Conservation (phyloP, 441 rosid genomes). For the Corymbia calophylla region DNA sequence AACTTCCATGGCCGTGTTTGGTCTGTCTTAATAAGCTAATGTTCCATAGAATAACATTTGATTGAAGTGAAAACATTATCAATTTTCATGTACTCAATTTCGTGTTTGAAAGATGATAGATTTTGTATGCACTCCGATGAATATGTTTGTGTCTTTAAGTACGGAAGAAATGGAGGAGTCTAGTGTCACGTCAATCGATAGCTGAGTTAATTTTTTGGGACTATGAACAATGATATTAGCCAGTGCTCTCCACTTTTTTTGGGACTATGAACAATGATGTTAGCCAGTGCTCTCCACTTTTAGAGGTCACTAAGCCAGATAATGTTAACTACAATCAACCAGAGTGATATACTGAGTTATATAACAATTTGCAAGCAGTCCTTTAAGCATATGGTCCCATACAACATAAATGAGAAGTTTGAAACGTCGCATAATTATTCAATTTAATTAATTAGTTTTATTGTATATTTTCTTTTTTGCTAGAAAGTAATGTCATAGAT, state of each 20-base stretch:
- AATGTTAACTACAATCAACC: background rate
- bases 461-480: background rate
- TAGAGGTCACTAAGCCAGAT: background rate
- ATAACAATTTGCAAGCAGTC: accelerated
- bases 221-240: background rate
- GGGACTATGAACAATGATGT: too few relatives aligned
- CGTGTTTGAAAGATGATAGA: background rate
- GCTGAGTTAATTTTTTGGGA: background rate
- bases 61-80: background rate
- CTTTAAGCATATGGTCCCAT: background rate
- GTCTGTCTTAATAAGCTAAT: background rate
- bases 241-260: background rate
- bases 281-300: background rate
- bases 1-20: background rate
- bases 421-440: background rate
- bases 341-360: background rate
- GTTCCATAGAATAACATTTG: background rate
- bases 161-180: background rate
- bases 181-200: background rate
- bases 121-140: background rate
- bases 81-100: background rate
- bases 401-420: background rate
- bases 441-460: background rate
- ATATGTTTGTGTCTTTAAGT: background rate
- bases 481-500: background rate